Base-by-base conservation (phyloP, 2,329 filamentous ascomycete genomes). In the Aspergillus phoenicis region DNA sequence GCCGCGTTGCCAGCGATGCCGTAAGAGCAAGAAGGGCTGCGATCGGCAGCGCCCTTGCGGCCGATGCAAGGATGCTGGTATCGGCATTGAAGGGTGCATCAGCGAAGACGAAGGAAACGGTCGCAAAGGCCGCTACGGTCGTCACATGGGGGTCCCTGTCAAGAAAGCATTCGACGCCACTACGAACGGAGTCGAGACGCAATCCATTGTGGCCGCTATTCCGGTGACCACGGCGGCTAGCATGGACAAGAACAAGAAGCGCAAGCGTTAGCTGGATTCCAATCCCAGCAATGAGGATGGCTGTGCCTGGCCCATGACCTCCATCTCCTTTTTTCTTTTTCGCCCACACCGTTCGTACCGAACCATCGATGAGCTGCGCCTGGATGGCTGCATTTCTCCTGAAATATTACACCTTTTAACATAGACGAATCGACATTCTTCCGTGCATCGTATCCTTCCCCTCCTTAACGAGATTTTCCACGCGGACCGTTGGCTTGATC, bases 21-120 rank as follows among this genome's bases (percentile, higher is more conserved):
- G 95, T 71, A 99, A 99, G 86, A 98, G 94, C 81, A 99, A 99
- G 84, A 99, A 99, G 81, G 95, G 95, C 11, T 99, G 95, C 75
- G 95, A 99, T 80, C 89, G 95, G 61, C 95, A 98, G 79, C 89
- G 95, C 41, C 95, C 95, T 28, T 99, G 95, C 73, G 91, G 93
- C 59, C 88, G 95, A 65, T 99, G 95, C 86, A 92, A 93, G 76
- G 95, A 99, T 79, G 95, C 95, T 47, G 95, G 95, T 20, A 91
- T 99, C 70, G 90, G 91, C 60, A 88, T 92, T 62, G 95, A 98
- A 68, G 91, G 94, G 66, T 99, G 95, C 77, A 87, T 99, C 77
- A 97, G 93, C 77, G 95, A 99, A 78, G 95, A 99, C 70, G 95
- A 99, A 78, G 93, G 93, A 66, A 98, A 98, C 76, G 95, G 94